phyloP scores from a whole-genome alignment of 2,329 filamentous ascomycete species.

The Ascochyta koolunga region DNA sequence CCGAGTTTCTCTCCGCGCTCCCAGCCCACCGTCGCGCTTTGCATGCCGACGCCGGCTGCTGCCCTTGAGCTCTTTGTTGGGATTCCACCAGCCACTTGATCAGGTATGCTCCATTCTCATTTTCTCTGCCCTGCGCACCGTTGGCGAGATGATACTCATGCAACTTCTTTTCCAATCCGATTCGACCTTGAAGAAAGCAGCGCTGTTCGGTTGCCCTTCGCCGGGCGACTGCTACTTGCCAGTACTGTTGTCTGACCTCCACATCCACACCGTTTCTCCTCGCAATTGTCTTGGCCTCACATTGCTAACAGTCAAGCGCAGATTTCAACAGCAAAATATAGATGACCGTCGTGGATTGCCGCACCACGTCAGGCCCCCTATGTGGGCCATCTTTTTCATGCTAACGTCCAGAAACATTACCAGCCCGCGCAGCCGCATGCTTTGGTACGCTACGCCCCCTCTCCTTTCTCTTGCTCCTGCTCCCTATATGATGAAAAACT shows the following conservation, averaged over 20 bases:
- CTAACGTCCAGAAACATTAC: neutral
- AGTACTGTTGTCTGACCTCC: conserved; percentile 80
- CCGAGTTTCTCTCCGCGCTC: conserved; percentile 3
- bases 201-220: conserved; percentile 68
- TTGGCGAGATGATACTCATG: conserved; percentile 75
- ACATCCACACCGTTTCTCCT: neutral
- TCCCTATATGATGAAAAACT: conserved; percentile 71
- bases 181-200: conserved; percentile 82
- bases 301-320: conserved; percentile 3
- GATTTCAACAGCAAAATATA: neutral
- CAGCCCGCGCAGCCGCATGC: neutral
- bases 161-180: conserved; percentile 88
- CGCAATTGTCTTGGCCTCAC: neutral
- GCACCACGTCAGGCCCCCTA: neutral
- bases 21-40: conserved; percentile 8
- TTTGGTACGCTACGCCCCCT: conserved; percentile 12
- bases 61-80: conserved; percentile 2
- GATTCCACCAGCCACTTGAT: neutral
- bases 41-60: neutral
- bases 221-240: conserved; percentile 84
- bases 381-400: neutral
- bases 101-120: conserved; percentile 24
- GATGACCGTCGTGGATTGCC: too few species aligned
- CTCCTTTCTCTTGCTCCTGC: conserved; percentile 30
- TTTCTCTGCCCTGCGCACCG: conserved; percentile 23